Evolutionary conservation across 2,329 filamentous ascomycete species (phyloP).

Genomic region (Septoria petroselini): DNA sequence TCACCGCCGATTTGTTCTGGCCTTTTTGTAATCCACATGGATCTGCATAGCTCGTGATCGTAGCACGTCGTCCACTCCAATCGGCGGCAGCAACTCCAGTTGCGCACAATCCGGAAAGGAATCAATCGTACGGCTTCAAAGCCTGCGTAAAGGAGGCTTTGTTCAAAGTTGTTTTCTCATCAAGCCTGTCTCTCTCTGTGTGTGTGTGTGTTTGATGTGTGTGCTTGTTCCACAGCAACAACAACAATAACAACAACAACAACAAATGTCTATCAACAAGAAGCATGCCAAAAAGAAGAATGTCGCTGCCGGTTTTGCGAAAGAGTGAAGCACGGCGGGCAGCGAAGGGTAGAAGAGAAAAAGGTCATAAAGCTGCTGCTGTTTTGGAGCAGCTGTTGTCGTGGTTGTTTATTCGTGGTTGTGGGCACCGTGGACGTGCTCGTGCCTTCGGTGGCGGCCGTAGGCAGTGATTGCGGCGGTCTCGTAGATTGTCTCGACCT

Average conservation of each 20-base stretch:
- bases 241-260: too few relatives aligned
- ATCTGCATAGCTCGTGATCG: slow-evolving; percentile 20
- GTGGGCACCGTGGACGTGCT: slow-evolving; percentile 31
- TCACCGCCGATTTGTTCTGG: slow-evolving; percentile 6
- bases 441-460: slow-evolving; percentile 27
- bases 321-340: slow-evolving; percentile 19
- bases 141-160: slow-evolving; percentile 4
- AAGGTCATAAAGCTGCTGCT: slow-evolving; percentile 15
- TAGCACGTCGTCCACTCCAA: slow-evolving; percentile 11
- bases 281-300: slow-evolving; percentile 25
- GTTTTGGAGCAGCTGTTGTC: neutral
- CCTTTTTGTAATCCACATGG: slow-evolving; percentile 1
- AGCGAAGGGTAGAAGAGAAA: slow-evolving; percentile 12
- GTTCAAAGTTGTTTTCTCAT: slow-evolving; percentile 11
- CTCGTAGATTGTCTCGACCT: slow-evolving; percentile 28
- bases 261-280: slow-evolving; percentile 21
- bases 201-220: too few relatives aligned
- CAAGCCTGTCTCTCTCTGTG: too few relatives aligned
- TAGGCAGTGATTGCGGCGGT: slow-evolving; percentile 32
- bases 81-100: slow-evolving; percentile 21
- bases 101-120: slow-evolving; percentile 13
- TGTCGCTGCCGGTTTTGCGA: slow-evolving; percentile 8
- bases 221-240: slow-evolving; percentile 8
- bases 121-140: slow-evolving; percentile 15
- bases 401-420: slow-evolving; percentile 18